These are phyloP conservation scores for Cutaneotrichosporon cavernicola DNA, from an alignment of 1,284 basidiomycete genomes.

Conservation along the genomic window DNA sequence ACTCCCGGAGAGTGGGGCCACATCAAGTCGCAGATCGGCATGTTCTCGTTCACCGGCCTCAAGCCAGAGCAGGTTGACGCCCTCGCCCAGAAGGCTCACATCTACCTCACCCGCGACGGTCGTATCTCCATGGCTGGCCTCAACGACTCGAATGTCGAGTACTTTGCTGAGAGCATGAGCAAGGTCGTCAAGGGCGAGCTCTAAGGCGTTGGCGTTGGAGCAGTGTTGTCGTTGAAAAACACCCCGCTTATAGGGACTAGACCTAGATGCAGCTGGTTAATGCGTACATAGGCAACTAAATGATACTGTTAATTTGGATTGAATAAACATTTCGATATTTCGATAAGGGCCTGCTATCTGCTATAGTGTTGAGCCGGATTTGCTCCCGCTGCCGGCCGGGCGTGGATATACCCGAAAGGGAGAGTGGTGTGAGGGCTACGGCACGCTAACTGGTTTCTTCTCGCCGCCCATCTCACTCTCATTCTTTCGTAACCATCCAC, in stretches of 20 bases:
- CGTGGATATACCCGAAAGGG: constrained; percentile 6
- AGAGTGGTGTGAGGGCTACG: constrained; percentile 1
- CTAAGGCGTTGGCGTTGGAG: constrained; percentile 3
- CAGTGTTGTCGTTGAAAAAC: constrained; percentile 1
- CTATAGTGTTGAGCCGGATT: not conserved
- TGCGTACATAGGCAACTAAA: not conserved
- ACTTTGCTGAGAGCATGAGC: constrained; percentile 82
- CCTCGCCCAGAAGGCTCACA: constrained; percentile 86
- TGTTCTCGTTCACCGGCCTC: constrained; percentile 79
- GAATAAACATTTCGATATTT: not conserved
- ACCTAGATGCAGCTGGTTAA: constrained; percentile 3
- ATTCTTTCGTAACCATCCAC: not conserved
- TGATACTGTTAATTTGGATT: not conserved
- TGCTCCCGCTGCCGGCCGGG: not conserved
- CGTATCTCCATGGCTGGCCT: constrained; percentile 96
- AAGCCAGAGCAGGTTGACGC: constrained; percentile 74
- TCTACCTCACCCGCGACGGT: constrained; percentile 71
- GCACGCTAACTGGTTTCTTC: not conserved
- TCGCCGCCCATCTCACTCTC: not conserved
- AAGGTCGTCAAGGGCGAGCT: constrained; percentile 71
- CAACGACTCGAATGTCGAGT: constrained; percentile 80
- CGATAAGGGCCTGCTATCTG: not conserved
- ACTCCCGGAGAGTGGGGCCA: constrained; percentile 96
- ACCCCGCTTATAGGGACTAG: constrained; percentile 3
- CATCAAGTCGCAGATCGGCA: constrained; percentile 88